Evolutionary conservation across 2,329 filamentous ascomycete species (phyloP).

Genomic region (Penicillium italicum): DNA sequence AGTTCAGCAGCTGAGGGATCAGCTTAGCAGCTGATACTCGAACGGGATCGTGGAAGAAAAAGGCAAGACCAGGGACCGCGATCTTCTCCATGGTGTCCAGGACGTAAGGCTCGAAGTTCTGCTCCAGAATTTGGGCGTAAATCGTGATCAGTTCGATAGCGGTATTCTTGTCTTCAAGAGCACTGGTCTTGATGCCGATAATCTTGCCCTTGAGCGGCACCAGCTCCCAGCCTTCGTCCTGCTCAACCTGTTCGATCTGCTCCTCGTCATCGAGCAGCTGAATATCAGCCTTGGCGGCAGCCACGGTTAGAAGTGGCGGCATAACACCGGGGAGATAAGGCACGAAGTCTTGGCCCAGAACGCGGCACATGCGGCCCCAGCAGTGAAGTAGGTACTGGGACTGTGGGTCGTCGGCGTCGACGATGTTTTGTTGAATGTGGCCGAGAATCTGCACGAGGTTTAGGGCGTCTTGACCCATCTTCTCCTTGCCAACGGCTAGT

Average conservation of each 20-base stretch:
- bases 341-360: constrained; percentile 84
- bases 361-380: constrained; percentile 98
- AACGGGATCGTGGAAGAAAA: constrained; percentile 99
- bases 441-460: constrained; percentile 83
- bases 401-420: constrained; percentile 90
- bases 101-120: constrained; percentile 85
- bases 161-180: constrained; percentile 97
- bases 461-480: constrained; percentile 82
- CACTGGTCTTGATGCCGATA: constrained; percentile 96
- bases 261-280: constrained; percentile 94
- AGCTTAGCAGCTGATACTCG: constrained; percentile 92
- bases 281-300: constrained; percentile 93
- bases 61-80: constrained; percentile 84
- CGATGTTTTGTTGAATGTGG: constrained; percentile 79
- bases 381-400: constrained; percentile 97
- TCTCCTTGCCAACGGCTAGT: constrained; percentile 88
- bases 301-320: constrained; percentile 85
- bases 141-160: constrained; percentile 98
- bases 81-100: constrained; percentile 95
- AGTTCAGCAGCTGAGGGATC: constrained; percentile 86
- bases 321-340: constrained; percentile 92
- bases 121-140: constrained; percentile 94
- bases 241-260: constrained; percentile 84
- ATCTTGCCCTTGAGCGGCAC: constrained; percentile 96
- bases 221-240: constrained; percentile 96